Evolutionary conservation across 2,329 filamentous ascomycete species (phyloP).

Genomic region (Trichophyton schoenleinii): DNA sequence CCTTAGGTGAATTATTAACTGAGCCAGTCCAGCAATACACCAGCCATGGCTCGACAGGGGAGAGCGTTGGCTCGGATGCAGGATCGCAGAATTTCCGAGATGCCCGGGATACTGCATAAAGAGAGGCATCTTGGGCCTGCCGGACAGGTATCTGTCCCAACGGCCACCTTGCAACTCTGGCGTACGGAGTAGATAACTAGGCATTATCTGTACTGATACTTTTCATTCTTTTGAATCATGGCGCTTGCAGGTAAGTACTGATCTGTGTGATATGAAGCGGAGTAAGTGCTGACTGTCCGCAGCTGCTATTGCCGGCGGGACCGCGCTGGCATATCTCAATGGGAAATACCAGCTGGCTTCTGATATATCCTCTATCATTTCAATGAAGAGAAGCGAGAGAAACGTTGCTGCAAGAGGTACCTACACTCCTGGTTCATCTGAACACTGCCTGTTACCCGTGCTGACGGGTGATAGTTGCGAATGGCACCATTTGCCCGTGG

Average conservation of each 20-base stretch:
- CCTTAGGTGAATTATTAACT: not conserved
- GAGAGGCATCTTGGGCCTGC: not conserved
- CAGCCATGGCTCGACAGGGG: not conserved
- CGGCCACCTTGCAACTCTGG: no score
- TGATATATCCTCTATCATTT: slow-evolving; percentile 36
- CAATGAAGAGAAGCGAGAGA: slow-evolving; percentile 25
- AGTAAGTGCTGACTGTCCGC: not conserved
- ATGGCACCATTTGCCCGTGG: slow-evolving; percentile 49
- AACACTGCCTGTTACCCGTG: not conserved
- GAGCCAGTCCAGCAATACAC: not conserved
- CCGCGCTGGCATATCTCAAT: slow-evolving; percentile 49
- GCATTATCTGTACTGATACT: not conserved
- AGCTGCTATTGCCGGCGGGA: slow-evolving; percentile 22
- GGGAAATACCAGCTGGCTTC: slow-evolving; percentile 56
- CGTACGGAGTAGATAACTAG: not conserved
- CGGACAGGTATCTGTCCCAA: not conserved
- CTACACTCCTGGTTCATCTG: not conserved
- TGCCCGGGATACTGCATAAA: not conserved
- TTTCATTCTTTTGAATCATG: not conserved
- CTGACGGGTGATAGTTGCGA: slow-evolving; percentile 28
- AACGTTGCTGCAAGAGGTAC: slow-evolving; percentile 40
- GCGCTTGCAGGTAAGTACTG: not conserved
- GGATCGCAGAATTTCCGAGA: not conserved
- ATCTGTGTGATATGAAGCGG: not conserved
- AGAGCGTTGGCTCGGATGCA: not conserved